These are phyloP conservation scores for Heracleum sosnowskyi DNA, from an alignment of 129 eudicot genomes.

Conservation along the genomic window DNA sequence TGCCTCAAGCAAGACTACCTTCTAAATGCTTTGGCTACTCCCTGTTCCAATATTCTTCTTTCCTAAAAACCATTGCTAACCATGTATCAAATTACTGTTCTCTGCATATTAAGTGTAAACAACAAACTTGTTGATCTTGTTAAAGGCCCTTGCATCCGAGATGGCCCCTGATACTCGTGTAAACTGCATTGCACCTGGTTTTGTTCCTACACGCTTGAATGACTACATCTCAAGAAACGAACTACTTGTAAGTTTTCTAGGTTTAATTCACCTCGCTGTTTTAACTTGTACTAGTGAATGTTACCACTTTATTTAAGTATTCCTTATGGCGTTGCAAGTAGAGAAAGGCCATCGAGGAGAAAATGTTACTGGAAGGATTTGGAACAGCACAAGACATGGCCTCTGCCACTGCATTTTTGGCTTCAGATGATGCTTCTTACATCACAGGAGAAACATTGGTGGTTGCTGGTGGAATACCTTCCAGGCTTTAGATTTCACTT, in stretches of 20 bases:
- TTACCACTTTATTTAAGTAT: neutral
- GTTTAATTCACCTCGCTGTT: neutral
- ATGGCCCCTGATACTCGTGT: conserved; percentile 88
- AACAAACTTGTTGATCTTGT: neutral
- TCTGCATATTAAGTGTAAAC: neutral
- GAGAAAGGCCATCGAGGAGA: conserved; percentile 55
- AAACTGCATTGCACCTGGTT: conserved; percentile 90
- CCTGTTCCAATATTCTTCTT: neutral
- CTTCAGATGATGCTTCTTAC: conserved; percentile 93
- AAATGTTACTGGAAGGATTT: conserved; percentile 57
- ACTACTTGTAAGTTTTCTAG: conserved; percentile 32
- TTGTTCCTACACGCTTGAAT: conserved; percentile 79
- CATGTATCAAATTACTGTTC: neutral
- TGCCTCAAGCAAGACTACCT: neutral
- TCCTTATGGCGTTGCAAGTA: conserved; percentile 9
- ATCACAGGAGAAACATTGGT: conserved; percentile 88
- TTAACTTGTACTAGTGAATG: neutral
- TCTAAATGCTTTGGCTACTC: neutral
- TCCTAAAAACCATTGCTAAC: neutral
- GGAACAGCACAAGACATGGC: conserved; percentile 93
- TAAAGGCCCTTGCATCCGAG: conserved; percentile 87
- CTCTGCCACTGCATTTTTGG: conserved; percentile 77
- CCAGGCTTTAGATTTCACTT: conserved; percentile 43
- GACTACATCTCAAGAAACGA: conserved; percentile 36
- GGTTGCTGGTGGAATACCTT: conserved; percentile 85